Conservation (phyloP, 2,329 filamentous ascomycete species). For the Pyricularia sp. region DNA sequence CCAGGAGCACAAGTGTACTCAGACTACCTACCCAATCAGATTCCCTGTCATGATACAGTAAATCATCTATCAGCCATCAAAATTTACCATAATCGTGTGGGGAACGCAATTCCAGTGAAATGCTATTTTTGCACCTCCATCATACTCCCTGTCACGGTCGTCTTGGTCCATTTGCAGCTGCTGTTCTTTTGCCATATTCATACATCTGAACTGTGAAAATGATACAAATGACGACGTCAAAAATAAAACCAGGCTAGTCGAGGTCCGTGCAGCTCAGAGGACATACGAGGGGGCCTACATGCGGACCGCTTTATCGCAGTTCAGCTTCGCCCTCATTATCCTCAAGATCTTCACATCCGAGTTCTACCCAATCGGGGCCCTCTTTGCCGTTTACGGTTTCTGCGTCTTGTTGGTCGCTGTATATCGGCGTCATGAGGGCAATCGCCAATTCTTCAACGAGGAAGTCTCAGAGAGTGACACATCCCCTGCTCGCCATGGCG, state of each 20-base stretch:
- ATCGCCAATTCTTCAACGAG: constrained; percentile 80
- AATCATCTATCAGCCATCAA: neutral
- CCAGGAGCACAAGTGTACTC: neutral
- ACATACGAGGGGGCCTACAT: constrained; percentile 98
- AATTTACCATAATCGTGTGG: neutral
- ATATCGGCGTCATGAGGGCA: constrained; percentile 84
- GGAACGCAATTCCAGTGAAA: neutral
- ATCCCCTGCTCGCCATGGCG: neutral
- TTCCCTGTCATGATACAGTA: neutral
- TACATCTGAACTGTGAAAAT: neutral
- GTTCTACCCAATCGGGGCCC: constrained; percentile 93
- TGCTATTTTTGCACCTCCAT: neutral
- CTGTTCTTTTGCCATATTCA: neutral
- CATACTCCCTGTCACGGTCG: neutral
- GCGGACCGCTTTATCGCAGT: constrained; percentile 87
- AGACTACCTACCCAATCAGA: neutral
- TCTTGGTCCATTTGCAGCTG: neutral
- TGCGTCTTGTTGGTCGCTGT: constrained; percentile 75
- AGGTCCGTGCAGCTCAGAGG: constrained; percentile 87
- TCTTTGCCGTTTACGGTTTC: constrained; percentile 87
- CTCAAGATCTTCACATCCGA: constrained; percentile 95
- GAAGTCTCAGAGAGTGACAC: constrained; percentile 20
- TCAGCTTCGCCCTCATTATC: constrained; percentile 89
- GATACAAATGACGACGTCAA: neutral
- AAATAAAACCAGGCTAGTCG: constrained; percentile 54